phyloP scores from a whole-genome alignment of 495 filamentous ascomycete species.

The Penicillium lividum region DNA sequence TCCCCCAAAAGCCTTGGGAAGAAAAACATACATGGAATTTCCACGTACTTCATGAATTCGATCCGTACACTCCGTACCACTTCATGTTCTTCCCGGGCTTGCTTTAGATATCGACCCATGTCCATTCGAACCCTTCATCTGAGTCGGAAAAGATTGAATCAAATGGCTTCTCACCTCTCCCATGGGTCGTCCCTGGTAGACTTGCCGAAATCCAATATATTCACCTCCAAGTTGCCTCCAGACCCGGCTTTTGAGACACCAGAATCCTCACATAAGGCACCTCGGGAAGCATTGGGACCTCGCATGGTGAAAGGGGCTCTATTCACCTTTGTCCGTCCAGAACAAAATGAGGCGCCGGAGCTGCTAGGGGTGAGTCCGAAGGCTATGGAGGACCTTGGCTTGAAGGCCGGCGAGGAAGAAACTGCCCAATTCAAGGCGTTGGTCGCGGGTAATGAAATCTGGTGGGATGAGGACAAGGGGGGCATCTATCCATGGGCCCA shows the following conservation, averaged over 20 bases:
- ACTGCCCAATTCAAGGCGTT: conserved; percentile 74
- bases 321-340: conserved; percentile 89
- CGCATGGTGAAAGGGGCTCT: conserved; percentile 82
- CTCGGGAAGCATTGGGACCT: conserved; percentile 72
- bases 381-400: conserved; percentile 77
- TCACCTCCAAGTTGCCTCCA: conserved; percentile 75
- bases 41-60: conserved; percentile 13
- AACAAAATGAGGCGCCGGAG: conserved; percentile 66
- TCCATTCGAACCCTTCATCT: conserved; percentile 14
- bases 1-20: neutral
- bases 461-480: conserved; percentile 58
- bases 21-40: no score
- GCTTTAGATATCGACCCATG: conserved; percentile 27
- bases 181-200: conserved; percentile 56
- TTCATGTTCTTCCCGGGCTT: neutral
- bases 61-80: conserved; percentile 1
- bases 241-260: conserved; percentile 83
- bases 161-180: conserved; percentile 58
- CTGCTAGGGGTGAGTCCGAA: conserved; percentile 74
- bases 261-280: conserved; percentile 72
- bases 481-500: conserved; percentile 95
- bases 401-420: conserved; percentile 63
- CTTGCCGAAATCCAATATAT: conserved; percentile 82
- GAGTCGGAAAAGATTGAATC: conserved; percentile 27
- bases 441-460: conserved; percentile 77